Percentiles rank a stretch among this genome's conserved stretches.
Evolutionary conservation across 31 red algal species (phyloP).

Genomic region (Asparagopsis taxiformis): DNA sequence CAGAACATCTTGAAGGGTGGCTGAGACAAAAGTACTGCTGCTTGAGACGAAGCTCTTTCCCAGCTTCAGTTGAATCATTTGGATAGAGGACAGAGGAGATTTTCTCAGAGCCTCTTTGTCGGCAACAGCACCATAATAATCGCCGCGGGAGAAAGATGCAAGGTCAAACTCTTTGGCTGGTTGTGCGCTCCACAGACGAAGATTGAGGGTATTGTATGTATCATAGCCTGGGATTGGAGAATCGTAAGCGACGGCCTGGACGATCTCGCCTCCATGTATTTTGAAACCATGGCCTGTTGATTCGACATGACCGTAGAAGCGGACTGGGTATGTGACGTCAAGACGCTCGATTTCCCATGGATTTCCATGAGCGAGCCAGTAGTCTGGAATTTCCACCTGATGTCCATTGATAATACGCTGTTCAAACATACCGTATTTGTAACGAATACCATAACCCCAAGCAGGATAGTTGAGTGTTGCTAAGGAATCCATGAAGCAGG

Average conservation of each 20-base stretch:
- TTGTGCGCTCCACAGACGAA: constrained; percentile 90
- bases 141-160: constrained; percentile 87
- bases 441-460: constrained; percentile 99
- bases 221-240: constrained; percentile 96
- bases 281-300: constrained; percentile 68
- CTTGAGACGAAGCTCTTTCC: constrained; percentile 95
- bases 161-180: constrained; percentile 98
- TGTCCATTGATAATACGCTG: constrained; percentile 93
- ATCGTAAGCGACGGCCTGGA: constrained; percentile 94
- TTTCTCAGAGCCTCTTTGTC: constrained; percentile 79
- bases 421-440: constrained; percentile 99
- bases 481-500: constrained; percentile 98
- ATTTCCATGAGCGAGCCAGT: constrained; percentile 94
- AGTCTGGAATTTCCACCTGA: constrained; percentile 98
- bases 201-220: constrained; percentile 93
- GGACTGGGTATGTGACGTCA: constrained; percentile 91
- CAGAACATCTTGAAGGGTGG: constrained; percentile 94
- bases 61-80: constrained; percentile 86
- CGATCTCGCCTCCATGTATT: constrained; percentile 72
- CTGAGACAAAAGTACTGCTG: constrained; percentile 99
- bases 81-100: constrained; percentile 97
- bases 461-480: constrained; percentile 98
- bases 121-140: constrained; percentile 90
- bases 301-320: constrained; percentile 91
- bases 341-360: constrained; percentile 99